A percentile compares a stretch with the other conserved stretches of the same genome.
These are phyloP conservation scores for Ophiocordyceps sinensis DNA, from an alignment of 2,329 filamentous ascomycete genomes.

Conservation along the genomic window DNA sequence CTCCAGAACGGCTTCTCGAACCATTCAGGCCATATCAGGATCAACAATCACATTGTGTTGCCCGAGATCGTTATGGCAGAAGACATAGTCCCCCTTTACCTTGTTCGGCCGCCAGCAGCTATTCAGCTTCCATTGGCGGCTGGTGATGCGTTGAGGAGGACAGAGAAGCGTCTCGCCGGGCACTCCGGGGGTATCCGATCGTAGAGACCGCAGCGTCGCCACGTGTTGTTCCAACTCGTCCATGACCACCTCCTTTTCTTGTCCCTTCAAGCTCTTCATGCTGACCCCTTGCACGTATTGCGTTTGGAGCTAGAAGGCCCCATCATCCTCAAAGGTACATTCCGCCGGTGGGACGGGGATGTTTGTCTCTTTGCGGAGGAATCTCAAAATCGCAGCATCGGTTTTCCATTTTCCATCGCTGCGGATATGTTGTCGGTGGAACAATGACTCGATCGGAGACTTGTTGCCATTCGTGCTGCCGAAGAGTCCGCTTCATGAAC, in stretches of 20 bases:
- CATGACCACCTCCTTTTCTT: conserved; percentile 1
- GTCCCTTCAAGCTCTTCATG: conserved; percentile 1
- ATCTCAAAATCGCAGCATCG: conserved; percentile 3
- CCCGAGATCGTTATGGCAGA: conserved; percentile 5
- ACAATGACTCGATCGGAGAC: neutral
- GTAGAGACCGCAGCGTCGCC: neutral
- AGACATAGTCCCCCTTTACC: conserved; percentile 5
- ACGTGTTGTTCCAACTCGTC: conserved; percentile 1
- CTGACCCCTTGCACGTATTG: conserved; percentile 2
- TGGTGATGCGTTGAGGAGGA: conserved; percentile 3
- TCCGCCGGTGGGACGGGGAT: conserved; percentile 2
- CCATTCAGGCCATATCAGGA: conserved; percentile 9
- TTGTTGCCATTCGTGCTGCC: conserved; percentile 3
- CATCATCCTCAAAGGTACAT: conserved; percentile 5
- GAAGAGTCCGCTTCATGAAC: conserved; percentile 4
- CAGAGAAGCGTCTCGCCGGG: conserved; percentile 4
- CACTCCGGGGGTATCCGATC: conserved; percentile 4
- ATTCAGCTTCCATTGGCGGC: conserved; percentile 3
- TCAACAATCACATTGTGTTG: conserved; percentile 7
- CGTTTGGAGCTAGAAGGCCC: conserved; percentile 3
- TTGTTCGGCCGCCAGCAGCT: conserved; percentile 3
- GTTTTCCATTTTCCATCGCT: conserved; percentile 5
- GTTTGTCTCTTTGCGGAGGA: conserved; percentile 3
- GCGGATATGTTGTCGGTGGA: conserved; percentile 2
- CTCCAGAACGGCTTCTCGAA: conserved; percentile 8